Evolutionary conservation across 345 rosid genomes (phyloP), one percentile per base, ranked within the genome.

Genomic region (Camelina hispida): DNA sequence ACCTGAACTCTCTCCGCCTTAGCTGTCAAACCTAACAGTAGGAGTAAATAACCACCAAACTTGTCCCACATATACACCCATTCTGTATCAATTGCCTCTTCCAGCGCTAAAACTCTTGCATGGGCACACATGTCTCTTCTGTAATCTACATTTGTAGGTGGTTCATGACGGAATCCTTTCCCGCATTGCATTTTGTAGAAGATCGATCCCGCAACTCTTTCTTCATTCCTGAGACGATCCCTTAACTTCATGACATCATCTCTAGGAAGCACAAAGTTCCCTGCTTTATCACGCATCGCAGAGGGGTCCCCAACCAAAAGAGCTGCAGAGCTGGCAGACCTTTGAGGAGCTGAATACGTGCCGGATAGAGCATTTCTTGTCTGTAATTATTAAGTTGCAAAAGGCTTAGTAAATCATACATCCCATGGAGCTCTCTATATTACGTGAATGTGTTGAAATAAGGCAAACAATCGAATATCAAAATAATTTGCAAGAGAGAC

Each of bases 51-150:
- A 63, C 99, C 99, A 74, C 99, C 99, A 82, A 96, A 96, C 71
- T 91, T 88, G 82, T 96, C 98, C 99, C 99, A 96, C 99, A 96
- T 96, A 66, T 93, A 96, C 52, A 93, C 96, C 99, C 99, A 96
- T 79, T 96, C 98, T 28, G 99, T 96, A 83, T 96, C 99, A 81
- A 96, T 88, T 69, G 99, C 98, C 86, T 96, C 99, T 83, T 96
- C 99, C 76, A 96, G 86, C 73, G 97, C 91, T 82, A 96, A 84
- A 81, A 96, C 91, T 25, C 98, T 87, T 48, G 99, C 99, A 83
- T 96, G 99, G 9, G 93, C 97, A 73, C 98, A 96, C 98, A 89
- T 93, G 84, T 93, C 98, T 77, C 99, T 91, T 84, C 96, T 83
- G 79, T 88, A 78, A 83, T 91, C 97, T 5, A 89, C 81, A 77